Base-by-base conservation (phyloP, 306 rosid genomes). In the Oemleria cerasiformis region DNA sequence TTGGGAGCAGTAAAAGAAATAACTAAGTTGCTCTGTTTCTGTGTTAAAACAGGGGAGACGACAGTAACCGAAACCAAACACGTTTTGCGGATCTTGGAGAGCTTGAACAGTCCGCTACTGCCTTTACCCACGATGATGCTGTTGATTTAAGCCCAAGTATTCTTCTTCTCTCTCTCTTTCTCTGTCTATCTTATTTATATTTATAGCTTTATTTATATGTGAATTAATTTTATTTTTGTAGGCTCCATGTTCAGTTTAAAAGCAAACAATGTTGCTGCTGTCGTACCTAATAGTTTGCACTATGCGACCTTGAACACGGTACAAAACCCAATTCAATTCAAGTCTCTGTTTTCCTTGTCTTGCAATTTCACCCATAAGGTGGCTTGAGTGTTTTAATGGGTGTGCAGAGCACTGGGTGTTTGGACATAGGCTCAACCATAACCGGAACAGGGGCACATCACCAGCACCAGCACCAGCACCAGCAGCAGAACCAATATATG, bases 81-180 rank as follows among this genome's bases (percentile, higher is more conserved):
- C 91, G 84, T 72, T 88, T 86, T 81, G 60, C 76, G 74, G 88
- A 87, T 75, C 79, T 92, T 76, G 90, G 84, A 38, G 93, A 86
- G 77, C 88, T 88, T 86, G 90, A 86, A 9, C 87, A 79, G 43
- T 86, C 92, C 75, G 71, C 86, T 73, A 47, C 86, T 43, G 74
- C 79, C 71, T 88, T 92, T 68, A 88, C 79, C 63, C 88, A 68
- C 47, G 84, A 87, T 41, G 84, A 85, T 82, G 87, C 90, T 78
- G 80, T 88, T 85, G 92, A 84, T 90, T 88, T 90, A 90, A 87
- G 84, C 81, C 72, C 91, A 88, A 92, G 96, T 90, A 73, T 73
- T 57, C 70, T 77, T 70, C 63, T 42, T 68, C 20, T 30, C 77
- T 62, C 30, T 40, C 48, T 75, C 57, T 64, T 5, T 19, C 21